Evolutionary conservation across 1,284 basidiomycete genomes (phyloP), one percentile per base, ranked within the genome.

Genomic region (Apiotrichum brassicae): DNA sequence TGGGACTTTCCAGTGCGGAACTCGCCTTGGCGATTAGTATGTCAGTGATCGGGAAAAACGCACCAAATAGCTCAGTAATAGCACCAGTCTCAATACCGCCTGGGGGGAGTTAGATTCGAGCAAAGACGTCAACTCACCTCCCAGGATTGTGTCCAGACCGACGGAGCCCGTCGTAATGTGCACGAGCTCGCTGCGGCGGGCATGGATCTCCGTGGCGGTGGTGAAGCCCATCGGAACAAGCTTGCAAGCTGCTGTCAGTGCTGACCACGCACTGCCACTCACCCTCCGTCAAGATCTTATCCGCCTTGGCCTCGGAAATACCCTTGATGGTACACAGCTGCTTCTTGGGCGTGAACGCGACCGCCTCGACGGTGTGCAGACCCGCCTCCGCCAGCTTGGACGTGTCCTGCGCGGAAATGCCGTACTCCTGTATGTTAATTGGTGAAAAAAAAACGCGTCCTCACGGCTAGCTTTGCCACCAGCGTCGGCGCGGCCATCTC

Each of bases 1-100:
- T 99, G 95, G 32, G 91, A 95, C 76, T 99, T 98, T 51, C 95
- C 95, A 9, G 95, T 98, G 61, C 95, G 80, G 75, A 97, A 99
- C 75, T 99, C 95, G 53, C 70, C 70, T 72, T n/a, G 48, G 12
- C 9, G 34, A 37, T 32, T 30, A 28, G 18, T 3, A 30, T 25
- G 0, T 3, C 1, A 6, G 33, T 16, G n/a, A 30, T 30, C 16
- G n/a, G 16, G 33, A 1, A 12, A 23, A 14, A 56, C 68, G 16
- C 44, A 61, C 95, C 95, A 75, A 97, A 98, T 22, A 99, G 77
- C 73, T 99, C 95, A 0, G 95, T 99, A 69, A 99, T 97, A 1
- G 92, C 87, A 34, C 95, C 95, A 12, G 95, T 99, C 76, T 99
- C 95, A 63, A 99, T 90, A 8, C 95, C 95, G 49, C 88, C 87